A percentile compares a stretch with the other conserved stretches of the same genome.
phyloP scores from a whole-genome alignment of 257 asterid species.

The Vinca minor region DNA sequence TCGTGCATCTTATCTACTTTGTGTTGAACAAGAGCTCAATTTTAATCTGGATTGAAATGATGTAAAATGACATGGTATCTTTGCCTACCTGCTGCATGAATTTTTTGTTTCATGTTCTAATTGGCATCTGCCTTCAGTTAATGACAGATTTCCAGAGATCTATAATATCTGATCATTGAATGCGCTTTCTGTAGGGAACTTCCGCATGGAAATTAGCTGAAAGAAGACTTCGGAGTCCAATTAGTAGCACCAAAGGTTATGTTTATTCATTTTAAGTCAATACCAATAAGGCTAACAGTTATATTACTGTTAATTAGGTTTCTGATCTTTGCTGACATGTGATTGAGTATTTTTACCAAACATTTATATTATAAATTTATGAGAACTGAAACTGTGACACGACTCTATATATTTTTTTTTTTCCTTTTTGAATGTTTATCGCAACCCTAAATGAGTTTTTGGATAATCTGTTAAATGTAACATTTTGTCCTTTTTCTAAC shows the following conservation, averaged over 20 bases:
- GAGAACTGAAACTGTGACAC: background rate
- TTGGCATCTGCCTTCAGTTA: background rate
- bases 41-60: background rate
- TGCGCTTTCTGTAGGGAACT: constrained; percentile 3
- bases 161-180: background rate
- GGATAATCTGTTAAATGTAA: background rate
- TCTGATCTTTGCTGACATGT: background rate
- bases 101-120: background rate
- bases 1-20: background rate
- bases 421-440: background rate
- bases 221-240: constrained; percentile 1
- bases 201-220: background rate
- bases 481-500: background rate
- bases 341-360: background rate
- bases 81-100: background rate
- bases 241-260: background rate
- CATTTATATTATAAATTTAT: background rate
- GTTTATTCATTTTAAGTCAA: background rate
- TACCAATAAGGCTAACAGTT: background rate
- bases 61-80: background rate
- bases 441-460: background rate
- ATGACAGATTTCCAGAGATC: background rate
- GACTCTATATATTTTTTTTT: too few species aligned
- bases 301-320: background rate
- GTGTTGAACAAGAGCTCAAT: background rate